These are phyloP conservation scores for Arthromyces matolae DNA, from an alignment of 768 basidiomycete genomes.

Conservation along the genomic window DNA sequence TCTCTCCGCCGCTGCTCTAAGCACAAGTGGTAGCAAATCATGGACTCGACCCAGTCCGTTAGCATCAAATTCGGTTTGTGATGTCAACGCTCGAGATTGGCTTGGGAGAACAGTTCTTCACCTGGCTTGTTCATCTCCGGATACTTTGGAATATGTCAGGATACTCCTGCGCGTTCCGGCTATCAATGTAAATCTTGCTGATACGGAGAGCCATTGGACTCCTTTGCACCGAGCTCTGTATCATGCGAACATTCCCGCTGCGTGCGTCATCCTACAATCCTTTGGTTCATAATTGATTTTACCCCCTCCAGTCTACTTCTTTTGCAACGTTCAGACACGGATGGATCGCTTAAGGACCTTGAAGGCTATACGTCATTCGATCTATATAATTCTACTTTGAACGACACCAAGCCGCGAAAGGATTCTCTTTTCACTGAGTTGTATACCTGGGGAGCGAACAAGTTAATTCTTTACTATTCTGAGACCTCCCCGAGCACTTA, in stretches of 20 bases:
- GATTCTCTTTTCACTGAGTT: constrained; percentile 50
- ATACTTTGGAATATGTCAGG: constrained; percentile 73
- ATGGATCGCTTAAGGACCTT: constrained; percentile 67
- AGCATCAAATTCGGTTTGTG: constrained; percentile 26
- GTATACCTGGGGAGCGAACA: constrained; percentile 85
- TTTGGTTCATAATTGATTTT: neutral
- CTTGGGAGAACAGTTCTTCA: constrained; percentile 80
- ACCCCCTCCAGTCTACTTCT: constrained; percentile 66
- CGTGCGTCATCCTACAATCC: constrained; percentile 37
- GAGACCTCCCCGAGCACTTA: neutral
- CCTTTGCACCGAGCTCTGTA: constrained; percentile 87
- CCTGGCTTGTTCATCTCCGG: constrained; percentile 65
- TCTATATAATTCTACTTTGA: constrained; percentile 86
- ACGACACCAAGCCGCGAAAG: constrained; percentile 58
- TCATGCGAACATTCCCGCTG: constrained; percentile 67
- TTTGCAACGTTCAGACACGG: constrained; percentile 69
- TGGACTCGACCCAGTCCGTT: constrained; percentile 49
- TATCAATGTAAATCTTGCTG: constrained; percentile 76
- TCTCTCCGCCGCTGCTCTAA: constrained; percentile 29
- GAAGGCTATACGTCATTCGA: constrained; percentile 94
- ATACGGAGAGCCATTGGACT: constrained; percentile 88
- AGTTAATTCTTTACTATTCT: constrained; percentile 32
- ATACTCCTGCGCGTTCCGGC: constrained; percentile 71
- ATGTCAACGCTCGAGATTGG: constrained; percentile 71
- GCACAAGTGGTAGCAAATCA: constrained; percentile 52